phyloP scores from a whole-genome alignment of 2,329 filamentous ascomycete species.

The Arthroderma sp. region DNA sequence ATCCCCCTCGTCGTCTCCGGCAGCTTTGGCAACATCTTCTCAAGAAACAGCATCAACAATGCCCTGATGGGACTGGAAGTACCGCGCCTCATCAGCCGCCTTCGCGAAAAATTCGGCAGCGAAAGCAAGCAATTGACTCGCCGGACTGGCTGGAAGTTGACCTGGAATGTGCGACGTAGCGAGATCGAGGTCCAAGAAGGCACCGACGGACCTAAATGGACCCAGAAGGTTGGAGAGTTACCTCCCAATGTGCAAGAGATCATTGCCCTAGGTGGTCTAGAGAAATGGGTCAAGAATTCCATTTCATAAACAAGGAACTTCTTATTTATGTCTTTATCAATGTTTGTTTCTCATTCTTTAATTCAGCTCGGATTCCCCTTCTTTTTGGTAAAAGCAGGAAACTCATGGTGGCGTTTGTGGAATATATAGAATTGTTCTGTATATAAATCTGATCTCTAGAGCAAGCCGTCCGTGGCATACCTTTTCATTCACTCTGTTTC shows the following conservation, averaged over 20 bases:
- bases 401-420: constrained; percentile 13
- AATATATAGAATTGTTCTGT: no score
- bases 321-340: no score
- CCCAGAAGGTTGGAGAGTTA: constrained; percentile 67
- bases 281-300: constrained; percentile 68
- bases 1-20: constrained; percentile 70
- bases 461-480: no score
- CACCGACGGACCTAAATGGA: constrained; percentile 54
- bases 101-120: constrained; percentile 24
- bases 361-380: no score
- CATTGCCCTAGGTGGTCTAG: constrained; percentile 62
- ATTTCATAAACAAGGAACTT: constrained; percentile 27
- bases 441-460: no score
- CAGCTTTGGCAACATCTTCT: constrained; percentile 76
- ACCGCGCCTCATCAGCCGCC: constrained; percentile 21
- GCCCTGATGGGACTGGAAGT: constrained; percentile 27
- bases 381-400: no score
- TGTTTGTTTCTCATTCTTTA: no score
- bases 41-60: constrained; percentile 40
- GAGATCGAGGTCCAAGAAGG: constrained; percentile 60
- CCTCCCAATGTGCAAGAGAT: constrained; percentile 80
- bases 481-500: no score
- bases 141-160: constrained; percentile 69
- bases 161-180: constrained; percentile 66
- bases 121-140: constrained; percentile 48